phyloP scores from a whole-genome alignment of 768 basidiomycete genomes.

The Suillus bovinus region DNA sequence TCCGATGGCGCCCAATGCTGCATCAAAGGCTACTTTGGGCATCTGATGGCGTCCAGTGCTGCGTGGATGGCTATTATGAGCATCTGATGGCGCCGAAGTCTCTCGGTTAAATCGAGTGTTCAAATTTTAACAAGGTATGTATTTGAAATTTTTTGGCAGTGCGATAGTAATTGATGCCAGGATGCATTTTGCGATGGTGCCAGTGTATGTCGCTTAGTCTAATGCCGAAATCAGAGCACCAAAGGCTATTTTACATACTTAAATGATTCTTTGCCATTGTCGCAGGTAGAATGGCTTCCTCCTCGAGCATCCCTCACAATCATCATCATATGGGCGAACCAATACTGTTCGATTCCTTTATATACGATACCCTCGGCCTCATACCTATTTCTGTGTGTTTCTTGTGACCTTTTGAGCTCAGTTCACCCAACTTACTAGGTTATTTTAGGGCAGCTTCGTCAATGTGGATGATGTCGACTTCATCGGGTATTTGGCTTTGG shows the following conservation, averaged over 20 bases:
- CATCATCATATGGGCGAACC: not conserved
- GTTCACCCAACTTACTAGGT: not conserved
- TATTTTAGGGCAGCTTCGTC: not conserved
- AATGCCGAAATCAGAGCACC: not conserved
- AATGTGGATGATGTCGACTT: not conserved
- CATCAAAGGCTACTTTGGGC: too few species aligned
- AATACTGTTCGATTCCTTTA: not conserved
- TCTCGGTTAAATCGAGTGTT: not conserved
- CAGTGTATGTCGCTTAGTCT: not conserved
- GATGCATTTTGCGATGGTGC: not conserved
- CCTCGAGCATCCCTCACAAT: not conserved
- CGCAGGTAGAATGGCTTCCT: not conserved
- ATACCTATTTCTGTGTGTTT: not conserved
- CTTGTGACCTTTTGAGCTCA: not conserved
- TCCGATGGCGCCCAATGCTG: not conserved
- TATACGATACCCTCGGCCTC: not conserved
- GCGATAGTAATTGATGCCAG: not conserved
- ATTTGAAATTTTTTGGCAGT: not conserved
- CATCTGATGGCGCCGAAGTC: too few species aligned
- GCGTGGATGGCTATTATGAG: too few species aligned
- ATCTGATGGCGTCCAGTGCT: too few species aligned
- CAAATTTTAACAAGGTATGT: not conserved
- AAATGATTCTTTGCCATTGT: too few species aligned
- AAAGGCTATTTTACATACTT: not conserved
- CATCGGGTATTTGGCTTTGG: not conserved